Evolutionary conservation across 2,329 filamentous ascomycete species (phyloP), one percentile per base, ranked within the genome.

Genomic region (Sarocladium brachiariae): DNA sequence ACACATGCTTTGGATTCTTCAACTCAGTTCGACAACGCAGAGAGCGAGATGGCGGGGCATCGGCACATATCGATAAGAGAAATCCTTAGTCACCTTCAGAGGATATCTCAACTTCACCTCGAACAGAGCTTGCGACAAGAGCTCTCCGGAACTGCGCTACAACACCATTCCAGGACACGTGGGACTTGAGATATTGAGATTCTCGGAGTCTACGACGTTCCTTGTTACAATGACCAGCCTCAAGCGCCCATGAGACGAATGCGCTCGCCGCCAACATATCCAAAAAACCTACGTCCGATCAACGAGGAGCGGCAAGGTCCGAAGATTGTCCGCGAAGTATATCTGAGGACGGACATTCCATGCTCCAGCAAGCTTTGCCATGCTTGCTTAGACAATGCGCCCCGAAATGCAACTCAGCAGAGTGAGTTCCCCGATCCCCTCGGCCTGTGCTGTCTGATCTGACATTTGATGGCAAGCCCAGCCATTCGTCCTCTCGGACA

Each of bases 301-400:
- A 23, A 95, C 92, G 45, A 91, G 89, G 70, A 93, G 84, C 68
- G 93, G 93, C 69, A 96, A 96, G 73, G 92, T 97, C 53, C 93
- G 69, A 99, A 99, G 77, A 95, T 99, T 63, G 93, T 99, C 58
- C 84, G 91, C 62, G 93, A 99, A 74, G 79, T 97, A 56, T 99
- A 99, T 70, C 77, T 99, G 54, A 83, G 93, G 67, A 88, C 92
- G 71, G 93, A 99, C 67, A 97, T 99, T 63, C 92, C 93, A 47
- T 99, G 93, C 73, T 96, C 92, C 30, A 97, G 92, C 23, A 87
- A 85, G 67, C 75, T 99, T 39, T 99, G 93, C 73, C 78, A 78
- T 54, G 71, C 70, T 61, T 99, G 93, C 67, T 76, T 87, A 39
- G 76, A 82, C 43, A 80, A 74, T 56, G 89, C 89, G 2, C 91